Evolutionary conservation across 495 filamentous ascomycete genomes (phyloP).

Genomic region (Podospora pseudocomata): DNA sequence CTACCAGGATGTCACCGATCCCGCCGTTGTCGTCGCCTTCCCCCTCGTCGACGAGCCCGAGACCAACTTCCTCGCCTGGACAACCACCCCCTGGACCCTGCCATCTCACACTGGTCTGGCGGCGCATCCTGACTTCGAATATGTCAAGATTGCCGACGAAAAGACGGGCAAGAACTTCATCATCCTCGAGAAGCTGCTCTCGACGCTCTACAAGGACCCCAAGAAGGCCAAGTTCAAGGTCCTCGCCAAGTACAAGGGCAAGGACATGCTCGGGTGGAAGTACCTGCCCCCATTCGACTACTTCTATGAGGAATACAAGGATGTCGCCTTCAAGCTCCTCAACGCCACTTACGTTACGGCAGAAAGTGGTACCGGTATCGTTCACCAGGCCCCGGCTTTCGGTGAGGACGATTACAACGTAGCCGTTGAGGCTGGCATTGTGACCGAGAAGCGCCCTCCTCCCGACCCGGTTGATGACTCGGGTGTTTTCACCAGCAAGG

Average conservation of each 20-base stretch:
- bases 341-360: conserved; percentile 87
- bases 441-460: conserved; percentile 69
- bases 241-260: conserved; percentile 75
- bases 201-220: conserved; percentile 87
- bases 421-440: conserved; percentile 71
- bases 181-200: conserved; percentile 77
- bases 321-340: conserved; percentile 86
- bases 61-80: conserved; percentile 81
- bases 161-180: conserved; percentile 80
- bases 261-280: conserved; percentile 85
- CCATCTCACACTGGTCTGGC: conserved; percentile 81
- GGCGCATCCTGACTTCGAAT: conserved; percentile 86
- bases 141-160: conserved; percentile 86
- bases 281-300: conserved; percentile 92
- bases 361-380: conserved; percentile 91
- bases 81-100: conserved; percentile 95
- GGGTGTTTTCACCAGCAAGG: conserved; percentile 75
- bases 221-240: conserved; percentile 98
- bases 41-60: conserved; percentile 73
- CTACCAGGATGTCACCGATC: conserved; percentile 90
- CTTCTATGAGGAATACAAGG: conserved; percentile 91
- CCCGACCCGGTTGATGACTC: conserved; percentile 87
- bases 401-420: conserved; percentile 96
- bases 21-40: conserved; percentile 86
- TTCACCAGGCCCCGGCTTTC: conserved; percentile 92